Conservation (phyloP, 2,329 filamentous ascomycete species). For the Cladophialophora yegresii region DNA sequence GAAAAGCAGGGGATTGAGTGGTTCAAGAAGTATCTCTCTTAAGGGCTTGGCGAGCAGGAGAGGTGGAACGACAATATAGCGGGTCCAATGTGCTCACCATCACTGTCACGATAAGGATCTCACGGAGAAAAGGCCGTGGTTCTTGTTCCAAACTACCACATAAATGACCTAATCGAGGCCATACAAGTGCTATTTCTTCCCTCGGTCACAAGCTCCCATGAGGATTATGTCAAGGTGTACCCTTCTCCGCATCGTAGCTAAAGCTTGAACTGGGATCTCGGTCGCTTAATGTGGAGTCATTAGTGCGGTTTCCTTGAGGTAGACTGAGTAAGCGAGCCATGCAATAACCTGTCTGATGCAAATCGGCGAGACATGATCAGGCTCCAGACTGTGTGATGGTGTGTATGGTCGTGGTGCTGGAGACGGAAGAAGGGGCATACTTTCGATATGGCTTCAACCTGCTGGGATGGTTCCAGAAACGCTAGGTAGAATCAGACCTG, state of each 20-base stretch:
- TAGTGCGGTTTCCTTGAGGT: neutral
- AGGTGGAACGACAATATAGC: neutral
- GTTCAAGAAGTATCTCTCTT: constrained; percentile 44
- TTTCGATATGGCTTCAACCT: neutral
- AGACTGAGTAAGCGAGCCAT: neutral
- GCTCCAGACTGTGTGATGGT: neutral
- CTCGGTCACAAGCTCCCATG: neutral
- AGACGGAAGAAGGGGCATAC: neutral
- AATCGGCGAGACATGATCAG: neutral
- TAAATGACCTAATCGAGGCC: neutral
- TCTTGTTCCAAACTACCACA: neutral
- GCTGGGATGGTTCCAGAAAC: neutral
- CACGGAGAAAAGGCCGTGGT: neutral
- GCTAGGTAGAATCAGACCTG: neutral
- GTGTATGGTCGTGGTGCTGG: neutral
- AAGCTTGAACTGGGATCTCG: neutral
- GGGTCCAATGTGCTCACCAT: neutral
- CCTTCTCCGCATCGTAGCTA: neutral
- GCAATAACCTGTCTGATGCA: neutral
- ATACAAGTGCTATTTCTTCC: neutral
- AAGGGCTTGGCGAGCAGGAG: neutral
- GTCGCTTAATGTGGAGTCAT: neutral
- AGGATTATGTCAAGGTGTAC: neutral
- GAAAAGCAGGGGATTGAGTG: constrained; percentile 47
- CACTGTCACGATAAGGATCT: neutral